Base-by-base conservation (phyloP, 164 flowering plant species). In the Paratinospora sagittata region DNA sequence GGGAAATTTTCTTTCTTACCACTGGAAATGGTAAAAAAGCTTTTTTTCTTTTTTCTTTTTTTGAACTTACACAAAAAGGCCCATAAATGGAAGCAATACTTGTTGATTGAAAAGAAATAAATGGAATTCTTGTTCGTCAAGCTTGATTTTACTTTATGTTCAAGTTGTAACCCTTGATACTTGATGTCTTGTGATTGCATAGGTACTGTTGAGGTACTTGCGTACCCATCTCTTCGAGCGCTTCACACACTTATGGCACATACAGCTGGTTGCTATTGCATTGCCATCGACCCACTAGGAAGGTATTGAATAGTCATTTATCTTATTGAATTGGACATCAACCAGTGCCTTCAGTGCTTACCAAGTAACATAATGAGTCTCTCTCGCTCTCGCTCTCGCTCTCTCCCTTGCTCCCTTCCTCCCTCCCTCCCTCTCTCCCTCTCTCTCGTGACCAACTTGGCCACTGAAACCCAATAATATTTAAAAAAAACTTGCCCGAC, bases 181-280 rank as follows among this genome's bases (percentile, higher is more conserved):
- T 60, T 69, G 11, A 60, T 43, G 17, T 71, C 58, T 69, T 47
- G 27, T 36, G n/a, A 34, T 70, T 36, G 34, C 63, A 8, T 80
- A 95, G 99, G 99, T 66, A 91, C 94, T 9, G 90, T 95, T 55
- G 99, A 92, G 83, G 97, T 95, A n/a, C 81, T 92, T 58, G 77
- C 90, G 63, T 92, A 92, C 78, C 99, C 99, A 62, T 86, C 97
- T 79, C 97, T 95, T 63, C 73, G 52, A 72, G 82, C 85, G 16
- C 85, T 89, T 77, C 92, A 91, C 73, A 95, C 99, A 61, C 88
- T 95, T 63, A 82, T 81, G 85, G 99, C 99, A 73, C 99, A 92
- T 76, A 92, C 97, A 68, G 99, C 99, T 70, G 97, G 99, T 75
- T 95, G 99, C 79, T 95, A 95, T 72, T 91, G 99, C 84, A 95